phyloP scores from a whole-genome alignment of 176 grass and related monocot species.

The Zea luxurians region DNA sequence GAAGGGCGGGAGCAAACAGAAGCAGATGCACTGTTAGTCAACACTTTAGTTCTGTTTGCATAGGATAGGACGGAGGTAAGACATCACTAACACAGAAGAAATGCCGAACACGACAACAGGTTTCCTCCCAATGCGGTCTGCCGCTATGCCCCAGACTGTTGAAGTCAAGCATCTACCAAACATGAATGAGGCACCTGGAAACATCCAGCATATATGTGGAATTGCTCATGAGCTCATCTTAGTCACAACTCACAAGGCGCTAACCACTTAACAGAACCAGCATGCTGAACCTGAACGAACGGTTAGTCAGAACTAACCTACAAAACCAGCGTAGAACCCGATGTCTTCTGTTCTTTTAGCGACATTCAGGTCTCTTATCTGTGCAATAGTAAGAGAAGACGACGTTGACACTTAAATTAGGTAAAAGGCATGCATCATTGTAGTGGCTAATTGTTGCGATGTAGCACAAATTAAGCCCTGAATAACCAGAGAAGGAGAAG shows the following conservation, averaged over 20 bases:
- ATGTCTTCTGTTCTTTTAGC: constrained; percentile 94
- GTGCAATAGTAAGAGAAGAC: constrained; percentile 9
- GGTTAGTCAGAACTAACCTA: constrained; percentile 51
- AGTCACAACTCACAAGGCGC: background rate
- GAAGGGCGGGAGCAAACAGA: constrained; percentile 17
- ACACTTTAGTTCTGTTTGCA: background rate
- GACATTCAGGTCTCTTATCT: constrained; percentile 90
- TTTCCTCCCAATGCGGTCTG: constrained; percentile 86
- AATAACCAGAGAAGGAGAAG: background rate
- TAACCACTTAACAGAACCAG: constrained; percentile 3
- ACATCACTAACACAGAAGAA: constrained; percentile 78
- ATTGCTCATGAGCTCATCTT: background rate
- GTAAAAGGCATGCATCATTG: background rate
- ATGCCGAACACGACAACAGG: constrained; percentile 77
- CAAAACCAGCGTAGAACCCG: constrained; percentile 96
- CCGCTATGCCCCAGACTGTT: constrained; percentile 72
- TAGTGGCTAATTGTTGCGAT: background rate
- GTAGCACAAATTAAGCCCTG: background rate
- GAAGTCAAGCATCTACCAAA: constrained; percentile 90
- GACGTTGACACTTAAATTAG: background rate
- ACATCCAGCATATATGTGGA: constrained; percentile 20
- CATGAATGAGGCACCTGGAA: constrained; percentile 96
- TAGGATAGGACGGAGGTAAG: constrained; percentile 20
- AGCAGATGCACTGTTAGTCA: background rate
- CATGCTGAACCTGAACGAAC: background rate